These are phyloP conservation scores for Populus trichocarpa DNA, from an alignment of 441 rosid genomes.

Conservation along the genomic window DNA sequence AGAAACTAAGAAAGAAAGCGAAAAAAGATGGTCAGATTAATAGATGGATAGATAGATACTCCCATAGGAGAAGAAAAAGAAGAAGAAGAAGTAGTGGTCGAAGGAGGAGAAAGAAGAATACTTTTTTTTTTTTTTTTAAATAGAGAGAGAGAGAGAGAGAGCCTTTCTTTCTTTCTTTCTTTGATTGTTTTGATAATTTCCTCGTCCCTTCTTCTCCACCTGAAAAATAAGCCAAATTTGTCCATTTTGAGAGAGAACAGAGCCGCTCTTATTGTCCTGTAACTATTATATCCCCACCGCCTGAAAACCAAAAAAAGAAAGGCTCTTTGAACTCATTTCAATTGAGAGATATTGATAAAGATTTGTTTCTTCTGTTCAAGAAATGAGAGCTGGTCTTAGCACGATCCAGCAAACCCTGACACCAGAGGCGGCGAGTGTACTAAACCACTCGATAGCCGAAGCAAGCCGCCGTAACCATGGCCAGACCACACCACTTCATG, in stretches of 20 bases:
- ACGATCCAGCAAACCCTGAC: slow-evolving; percentile 97
- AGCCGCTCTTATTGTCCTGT: background rate
- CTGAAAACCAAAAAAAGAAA: background rate
- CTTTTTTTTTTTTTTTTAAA: too few species aligned
- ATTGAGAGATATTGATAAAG: background rate
- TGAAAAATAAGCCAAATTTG: background rate
- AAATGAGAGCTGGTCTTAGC: slow-evolving; percentile 87
- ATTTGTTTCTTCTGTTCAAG: background rate
- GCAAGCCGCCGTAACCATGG: slow-evolving; percentile 87
- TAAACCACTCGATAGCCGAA: slow-evolving; percentile 85
- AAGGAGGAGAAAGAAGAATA: slow-evolving; percentile 3
- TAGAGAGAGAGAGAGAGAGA: background rate
- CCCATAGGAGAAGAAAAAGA: background rate
- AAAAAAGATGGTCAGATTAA: background rate
- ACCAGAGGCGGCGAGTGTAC: slow-evolving; percentile 83
- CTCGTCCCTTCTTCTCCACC: background rate
- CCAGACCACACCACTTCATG: slow-evolving; percentile 94
- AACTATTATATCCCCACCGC: background rate
- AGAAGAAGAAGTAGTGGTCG: background rate
- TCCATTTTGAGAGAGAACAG: background rate
- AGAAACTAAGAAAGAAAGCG: background rate
- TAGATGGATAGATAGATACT: slow-evolving; percentile 7
- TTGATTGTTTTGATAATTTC: background rate
- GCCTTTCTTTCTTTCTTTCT: background rate
- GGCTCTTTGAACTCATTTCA: background rate